Evolutionary conservation across 1,139 yeast species (phyloP).

Genomic region (Debaryomyces coudertii): DNA sequence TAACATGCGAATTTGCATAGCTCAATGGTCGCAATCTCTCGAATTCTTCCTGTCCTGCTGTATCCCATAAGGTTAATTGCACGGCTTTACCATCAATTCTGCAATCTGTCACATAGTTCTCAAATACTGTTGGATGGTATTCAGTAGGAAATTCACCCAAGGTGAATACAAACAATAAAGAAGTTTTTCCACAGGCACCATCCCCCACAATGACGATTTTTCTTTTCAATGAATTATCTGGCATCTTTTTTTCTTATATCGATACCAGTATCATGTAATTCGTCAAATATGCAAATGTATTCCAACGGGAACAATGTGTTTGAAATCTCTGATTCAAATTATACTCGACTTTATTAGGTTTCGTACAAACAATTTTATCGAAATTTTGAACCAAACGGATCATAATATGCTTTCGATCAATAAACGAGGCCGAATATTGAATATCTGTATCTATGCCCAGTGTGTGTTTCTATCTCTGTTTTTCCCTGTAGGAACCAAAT

Average conservation of each 20-base stretch:
- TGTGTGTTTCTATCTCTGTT: no score
- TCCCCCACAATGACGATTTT: constrained; percentile 92
- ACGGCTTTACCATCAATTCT: constrained; percentile 91
- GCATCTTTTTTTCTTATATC: background rate
- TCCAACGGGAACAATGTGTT: background rate
- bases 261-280: constrained; percentile 4
- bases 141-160: constrained; percentile 84
- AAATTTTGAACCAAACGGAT: background rate
- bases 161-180: constrained; percentile 87
- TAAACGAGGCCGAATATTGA: background rate
- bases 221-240: constrained; percentile 48
- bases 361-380: background rate
- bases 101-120: constrained; percentile 91
- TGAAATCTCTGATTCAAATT: background rate
- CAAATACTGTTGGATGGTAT: constrained; percentile 94
- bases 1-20: constrained; percentile 74
- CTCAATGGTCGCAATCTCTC: constrained; percentile 82
- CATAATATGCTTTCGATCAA: background rate
- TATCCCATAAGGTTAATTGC: constrained; percentile 90
- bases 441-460: no score
- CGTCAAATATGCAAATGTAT: background rate
- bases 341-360: background rate
- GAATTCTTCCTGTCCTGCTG: constrained; percentile 95
- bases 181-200: constrained; percentile 95
- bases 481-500: background rate